Evolutionary conservation across 192 early-diverging fungal species (phyloP).

Genomic region (Coemansia javaensis): DNA sequence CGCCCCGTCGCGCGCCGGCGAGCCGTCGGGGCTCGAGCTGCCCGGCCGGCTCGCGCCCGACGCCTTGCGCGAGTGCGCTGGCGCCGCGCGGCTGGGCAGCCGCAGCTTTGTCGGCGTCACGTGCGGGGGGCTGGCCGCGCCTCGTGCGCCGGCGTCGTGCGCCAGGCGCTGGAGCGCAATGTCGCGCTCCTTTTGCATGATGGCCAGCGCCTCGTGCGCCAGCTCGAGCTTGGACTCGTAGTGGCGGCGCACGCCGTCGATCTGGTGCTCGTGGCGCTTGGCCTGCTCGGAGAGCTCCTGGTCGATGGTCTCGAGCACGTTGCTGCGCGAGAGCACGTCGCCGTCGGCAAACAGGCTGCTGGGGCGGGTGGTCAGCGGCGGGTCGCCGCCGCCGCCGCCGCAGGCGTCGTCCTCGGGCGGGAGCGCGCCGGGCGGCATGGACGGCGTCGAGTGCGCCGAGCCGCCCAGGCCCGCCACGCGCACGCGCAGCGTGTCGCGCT

Average conservation of each 20-base stretch:
- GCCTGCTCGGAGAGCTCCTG: conserved; percentile 46
- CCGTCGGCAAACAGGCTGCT: conserved; percentile 15
- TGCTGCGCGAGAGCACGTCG: conserved; percentile 26
- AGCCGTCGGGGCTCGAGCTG: neutral
- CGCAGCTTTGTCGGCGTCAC: conserved; percentile 36
- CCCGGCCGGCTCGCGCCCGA: conserved; percentile 3
- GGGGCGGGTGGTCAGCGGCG: conserved; percentile 1
- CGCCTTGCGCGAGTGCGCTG: conserved; percentile 10
- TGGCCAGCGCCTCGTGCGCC: conserved; percentile 29
- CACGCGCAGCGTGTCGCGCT: conserved; percentile 25
- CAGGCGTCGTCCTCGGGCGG: neutral
- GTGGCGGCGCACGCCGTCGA: conserved; percentile 41
- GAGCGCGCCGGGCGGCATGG: conserved; percentile 5
- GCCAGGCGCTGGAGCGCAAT: conserved; percentile 37
- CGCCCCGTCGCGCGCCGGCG: neutral
- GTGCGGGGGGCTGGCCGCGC: conserved; percentile 14
- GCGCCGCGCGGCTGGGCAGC: conserved; percentile 19
- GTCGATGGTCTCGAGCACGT: conserved; percentile 40
- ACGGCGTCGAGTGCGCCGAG: conserved; percentile 16
- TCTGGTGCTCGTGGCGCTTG: conserved; percentile 47
- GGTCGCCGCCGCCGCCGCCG: neutral
- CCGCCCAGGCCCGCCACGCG: conserved; percentile 22
- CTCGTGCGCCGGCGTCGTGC: conserved; percentile 19
- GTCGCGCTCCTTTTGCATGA: conserved; percentile 46
- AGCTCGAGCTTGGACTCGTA: conserved; percentile 46